These are phyloP conservation scores for Penicillium sp. DNA, from an alignment of 2,329 filamentous ascomycete species.

Conservation along the genomic window DNA sequence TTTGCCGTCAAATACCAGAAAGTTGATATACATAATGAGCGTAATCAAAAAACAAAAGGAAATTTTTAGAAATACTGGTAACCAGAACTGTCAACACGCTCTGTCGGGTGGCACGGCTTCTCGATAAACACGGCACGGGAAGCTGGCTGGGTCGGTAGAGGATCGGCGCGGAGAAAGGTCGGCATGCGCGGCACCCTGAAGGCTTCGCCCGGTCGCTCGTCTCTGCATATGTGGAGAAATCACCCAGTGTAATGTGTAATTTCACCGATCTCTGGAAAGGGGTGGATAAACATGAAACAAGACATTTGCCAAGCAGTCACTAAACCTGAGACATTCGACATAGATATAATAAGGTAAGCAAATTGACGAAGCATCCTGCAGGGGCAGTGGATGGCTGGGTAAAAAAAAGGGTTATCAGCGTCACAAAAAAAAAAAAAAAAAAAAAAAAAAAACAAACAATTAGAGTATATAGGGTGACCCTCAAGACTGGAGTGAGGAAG, in stretches of 20 bases:
- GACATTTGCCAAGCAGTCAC: neutral
- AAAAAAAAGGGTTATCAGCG: no score
- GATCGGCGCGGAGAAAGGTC: neutral
- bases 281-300: neutral
- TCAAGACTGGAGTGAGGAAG: neutral
- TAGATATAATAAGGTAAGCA: neutral
- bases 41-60: no score
- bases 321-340: neutral
- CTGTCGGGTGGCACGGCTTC: neutral
- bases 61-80: no score
- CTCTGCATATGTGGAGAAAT: conserved; percentile 7
- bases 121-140: neutral
- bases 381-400: no score
- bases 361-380: no score
- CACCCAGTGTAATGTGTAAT: neutral
- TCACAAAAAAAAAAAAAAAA: no score
- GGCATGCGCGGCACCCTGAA: neutral
- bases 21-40: no score
- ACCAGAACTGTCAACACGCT: no score
- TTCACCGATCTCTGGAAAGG: conserved; percentile 10
- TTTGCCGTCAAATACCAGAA: no score
- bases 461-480: no score
- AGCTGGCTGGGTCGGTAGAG: neutral
- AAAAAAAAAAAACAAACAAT: neutral
- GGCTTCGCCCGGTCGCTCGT: conserved; percentile 3